Evolutionary conservation across 169 alveolate species (phyloP), one percentile per base, ranked within the genome.

Genomic region (Neospora caninum): DNA sequence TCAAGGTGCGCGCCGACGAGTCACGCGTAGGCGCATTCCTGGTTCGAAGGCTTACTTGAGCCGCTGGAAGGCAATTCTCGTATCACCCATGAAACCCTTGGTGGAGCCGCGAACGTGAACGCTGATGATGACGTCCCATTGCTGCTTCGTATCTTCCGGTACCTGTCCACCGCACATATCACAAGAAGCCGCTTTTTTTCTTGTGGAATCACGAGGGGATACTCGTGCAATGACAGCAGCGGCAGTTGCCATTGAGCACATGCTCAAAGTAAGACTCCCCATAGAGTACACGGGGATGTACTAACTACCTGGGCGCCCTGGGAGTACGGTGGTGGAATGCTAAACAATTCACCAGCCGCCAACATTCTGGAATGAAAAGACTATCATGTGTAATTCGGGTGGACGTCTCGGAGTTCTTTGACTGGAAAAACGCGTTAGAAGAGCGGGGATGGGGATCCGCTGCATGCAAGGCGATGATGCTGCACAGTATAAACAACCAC

Each of bases 91-190:
- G 53, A 80, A 38, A 38, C 91, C 70, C 93, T 93, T 78, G 70
- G 91, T 36, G 31, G 89, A 38, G 92, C 94, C 78, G 95, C 95
- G 94, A 53, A 96, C 97, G 70, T 95, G 91, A 6, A 97, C 97
- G 58, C 96, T 94, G 88, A 97, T 94, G 80, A 97, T 95, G 31
- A 97, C 96, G 80, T 97, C 97, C 98, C 99, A 97, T 94, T 97
- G 99, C 94, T 97, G 98, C 89, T 88, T 94, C 36, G 96, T 95
- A 64, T 96, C 96, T 45, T 93, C 83, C 2, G 98, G 97, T 36
- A 95, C 97, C 95, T 96, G 96, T 34, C 95, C 36, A 73, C 69
- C 49, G 88, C 69, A 49, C 49, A 41, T 22, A 13, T 6, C 42
- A 80, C 6, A 80, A 9, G 18, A 22, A 16, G 88, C 43, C 58